Evolutionary conservation across 2,329 filamentous ascomycete genomes (phyloP).

Genomic region (Penicillium sp.): DNA sequence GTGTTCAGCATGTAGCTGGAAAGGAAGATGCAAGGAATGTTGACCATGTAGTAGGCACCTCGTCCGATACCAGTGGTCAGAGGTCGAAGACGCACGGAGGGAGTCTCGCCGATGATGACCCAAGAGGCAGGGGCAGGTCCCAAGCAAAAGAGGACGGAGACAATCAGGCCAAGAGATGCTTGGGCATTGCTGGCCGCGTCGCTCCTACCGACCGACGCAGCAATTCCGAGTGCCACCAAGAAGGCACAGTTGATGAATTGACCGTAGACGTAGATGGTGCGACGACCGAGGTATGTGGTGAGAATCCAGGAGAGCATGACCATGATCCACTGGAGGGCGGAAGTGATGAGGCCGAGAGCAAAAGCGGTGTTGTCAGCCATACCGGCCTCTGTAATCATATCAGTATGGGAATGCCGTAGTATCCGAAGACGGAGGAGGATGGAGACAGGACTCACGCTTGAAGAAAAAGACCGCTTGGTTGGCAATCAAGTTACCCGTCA

Average conservation of each 20-base stretch:
- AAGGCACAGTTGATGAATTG: constrained; percentile 49
- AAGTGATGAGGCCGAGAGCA: constrained; percentile 58
- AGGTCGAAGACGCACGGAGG: constrained; percentile 57
- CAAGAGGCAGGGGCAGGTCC: constrained; percentile 60
- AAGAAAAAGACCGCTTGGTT: constrained; percentile 60
- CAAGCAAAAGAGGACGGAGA: constrained; percentile 59
- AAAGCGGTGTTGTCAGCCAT: constrained; percentile 52
- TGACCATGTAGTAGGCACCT: constrained; percentile 56
- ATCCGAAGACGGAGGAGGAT: constrained; percentile 8
- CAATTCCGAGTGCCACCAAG: constrained; percentile 55
- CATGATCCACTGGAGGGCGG: constrained; percentile 55
- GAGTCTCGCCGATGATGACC: constrained; percentile 63
- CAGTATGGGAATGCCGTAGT: constrained; percentile 17
- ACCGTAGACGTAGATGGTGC: constrained; percentile 60
- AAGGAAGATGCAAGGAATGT: constrained; percentile 63
- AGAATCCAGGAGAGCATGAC: constrained; percentile 64
- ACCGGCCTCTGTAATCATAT: constrained; percentile 52
- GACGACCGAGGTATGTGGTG: constrained; percentile 57
- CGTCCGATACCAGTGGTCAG: constrained; percentile 62
- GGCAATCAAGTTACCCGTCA: constrained; percentile 57
- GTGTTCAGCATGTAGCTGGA: constrained; percentile 57
- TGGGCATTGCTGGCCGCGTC: constrained; percentile 48
- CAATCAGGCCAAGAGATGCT: constrained; percentile 57
- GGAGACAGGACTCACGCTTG: constrained; percentile 25
- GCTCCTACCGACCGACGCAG: constrained; percentile 45